These are phyloP conservation scores for Grigorovia transvaalensis DNA, from an alignment of 805 yeast species.

Conservation along the genomic window DNA sequence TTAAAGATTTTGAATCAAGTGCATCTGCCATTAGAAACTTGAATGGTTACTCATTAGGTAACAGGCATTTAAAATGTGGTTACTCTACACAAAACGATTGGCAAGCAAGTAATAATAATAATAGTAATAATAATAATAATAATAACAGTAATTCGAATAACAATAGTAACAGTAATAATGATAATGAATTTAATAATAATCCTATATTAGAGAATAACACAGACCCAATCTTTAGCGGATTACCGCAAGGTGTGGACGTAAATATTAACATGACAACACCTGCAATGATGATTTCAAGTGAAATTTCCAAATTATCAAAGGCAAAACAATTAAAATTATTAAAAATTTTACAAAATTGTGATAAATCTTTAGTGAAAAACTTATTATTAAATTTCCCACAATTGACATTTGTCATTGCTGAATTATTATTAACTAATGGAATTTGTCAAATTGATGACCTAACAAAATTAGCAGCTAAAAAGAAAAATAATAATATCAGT, in stretches of 20 bases:
- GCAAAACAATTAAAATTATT: conserved; percentile 21
- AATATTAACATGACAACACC: conserved; percentile 30
- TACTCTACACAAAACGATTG: conserved; percentile 47
- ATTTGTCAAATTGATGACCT: conserved; percentile 27
- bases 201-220: background rate
- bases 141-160: background rate
- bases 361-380: conserved; percentile 48
- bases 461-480: conserved; percentile 26
- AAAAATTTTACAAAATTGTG: conserved; percentile 40
- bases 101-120: conserved; percentile 1
- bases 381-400: conserved; percentile 69
- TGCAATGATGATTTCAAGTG: conserved; percentile 30
- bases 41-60: conserved; percentile 67
- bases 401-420: conserved; percentile 72
- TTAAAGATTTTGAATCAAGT: conserved; percentile 75
- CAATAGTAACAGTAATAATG: background rate
- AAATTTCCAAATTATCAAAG: conserved; percentile 16
- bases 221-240: conserved; percentile 31
- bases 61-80: conserved; percentile 62
- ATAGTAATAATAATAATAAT: background rate
- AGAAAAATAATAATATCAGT: conserved; percentile 14
- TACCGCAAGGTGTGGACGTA: conserved; percentile 46
- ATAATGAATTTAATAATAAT: conserved; percentile 4
- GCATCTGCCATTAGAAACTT: conserved; percentile 83
- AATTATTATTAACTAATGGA: conserved; percentile 40